Evolutionary conservation across 495 filamentous ascomycete species (phyloP), one percentile per base, ranked within the genome.

Genomic region (Thermothielavioides terrestris): DNA sequence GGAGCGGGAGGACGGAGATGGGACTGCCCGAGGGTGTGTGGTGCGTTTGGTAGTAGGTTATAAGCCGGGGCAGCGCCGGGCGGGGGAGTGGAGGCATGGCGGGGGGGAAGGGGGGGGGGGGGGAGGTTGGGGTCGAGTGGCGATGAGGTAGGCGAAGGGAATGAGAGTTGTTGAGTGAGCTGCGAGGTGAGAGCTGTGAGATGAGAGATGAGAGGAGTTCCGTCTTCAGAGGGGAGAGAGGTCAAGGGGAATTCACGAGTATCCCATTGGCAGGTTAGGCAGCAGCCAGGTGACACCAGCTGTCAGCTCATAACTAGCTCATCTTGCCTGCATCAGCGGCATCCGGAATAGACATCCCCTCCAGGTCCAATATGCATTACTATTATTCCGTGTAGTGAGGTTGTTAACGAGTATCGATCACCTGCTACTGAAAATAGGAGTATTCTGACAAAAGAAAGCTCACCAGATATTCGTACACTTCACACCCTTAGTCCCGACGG

Each of bases 1-100:
- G 56, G 31, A 94, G 77, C 0, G 85, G 85, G 2, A 88, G 75
- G 53, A 89, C 70, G 23, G 84, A 84, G 57, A 88, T 81, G 53
- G 77, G 77, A 17, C 74, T 68, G 51, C 75, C 79, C 26, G 76
- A 65, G 18, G 73, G 65, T 52, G 81, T 70, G 55, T 83, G 78
- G 53, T 70, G 67, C 3, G 67, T 70, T 52, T 70, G 61, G 51
- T 64, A 64, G 62, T 59, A 59, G 30, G 49, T 42, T 22, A 59
- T 56, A 40, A 59, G 53, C 18, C 53, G 53, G 5, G 56, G 56
- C 22, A 53, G 48, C n/a, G 39, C 32, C 12, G 52, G 52, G 17
- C 52, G 40, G 18, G 56, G 48, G 32, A 59, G 41, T 9, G 56
- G 56, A 21, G 56, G 37, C 56, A 59, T 59, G 36, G 28, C 39